These are phyloP conservation scores for Thelephora aurantiotincta DNA, from an alignment of 768 basidiomycete species.

Conservation along the genomic window DNA sequence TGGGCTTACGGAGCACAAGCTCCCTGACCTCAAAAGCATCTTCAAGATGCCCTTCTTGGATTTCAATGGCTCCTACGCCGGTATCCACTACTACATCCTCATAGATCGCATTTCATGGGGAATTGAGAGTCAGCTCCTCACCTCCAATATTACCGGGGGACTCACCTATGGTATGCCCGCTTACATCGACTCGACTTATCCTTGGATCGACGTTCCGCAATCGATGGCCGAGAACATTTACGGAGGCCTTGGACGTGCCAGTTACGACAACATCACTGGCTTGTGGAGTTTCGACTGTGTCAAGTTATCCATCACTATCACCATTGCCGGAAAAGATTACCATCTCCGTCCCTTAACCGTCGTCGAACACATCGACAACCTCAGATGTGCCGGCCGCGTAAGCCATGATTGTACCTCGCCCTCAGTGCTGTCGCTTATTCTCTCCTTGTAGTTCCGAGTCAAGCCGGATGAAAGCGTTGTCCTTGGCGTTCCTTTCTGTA, in stretches of 20 bases:
- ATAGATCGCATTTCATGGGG: not conserved
- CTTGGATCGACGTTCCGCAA: too few species aligned
- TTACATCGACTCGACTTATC: too few species aligned
- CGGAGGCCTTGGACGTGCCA: too few species aligned
- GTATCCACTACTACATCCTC: not conserved
- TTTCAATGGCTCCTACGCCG: not conserved
- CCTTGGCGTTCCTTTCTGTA: not conserved
- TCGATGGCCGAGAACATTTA: too few species aligned
- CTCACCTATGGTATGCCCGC: too few species aligned
- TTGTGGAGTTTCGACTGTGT: not conserved
- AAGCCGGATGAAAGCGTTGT: not conserved
- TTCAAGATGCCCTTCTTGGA: not conserved
- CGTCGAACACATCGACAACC: too few species aligned
- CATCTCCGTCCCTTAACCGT: too few species aligned
- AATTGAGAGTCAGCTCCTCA: too few species aligned
- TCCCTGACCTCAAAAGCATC: not conserved
- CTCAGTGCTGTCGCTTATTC: too few species aligned
- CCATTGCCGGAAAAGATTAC: not conserved
- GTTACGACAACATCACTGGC: not conserved
- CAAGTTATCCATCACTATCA: not conserved
- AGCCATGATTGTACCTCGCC: too few species aligned
- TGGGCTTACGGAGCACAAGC: not conserved
- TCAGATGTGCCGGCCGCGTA: too few species aligned
- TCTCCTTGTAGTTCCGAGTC: not conserved
- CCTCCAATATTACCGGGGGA: too few species aligned